Evolutionary conservation across 805 yeast genomes (phyloP), one percentile per base, ranked within the genome.

Genomic region (Kuraishia ogatae): DNA sequence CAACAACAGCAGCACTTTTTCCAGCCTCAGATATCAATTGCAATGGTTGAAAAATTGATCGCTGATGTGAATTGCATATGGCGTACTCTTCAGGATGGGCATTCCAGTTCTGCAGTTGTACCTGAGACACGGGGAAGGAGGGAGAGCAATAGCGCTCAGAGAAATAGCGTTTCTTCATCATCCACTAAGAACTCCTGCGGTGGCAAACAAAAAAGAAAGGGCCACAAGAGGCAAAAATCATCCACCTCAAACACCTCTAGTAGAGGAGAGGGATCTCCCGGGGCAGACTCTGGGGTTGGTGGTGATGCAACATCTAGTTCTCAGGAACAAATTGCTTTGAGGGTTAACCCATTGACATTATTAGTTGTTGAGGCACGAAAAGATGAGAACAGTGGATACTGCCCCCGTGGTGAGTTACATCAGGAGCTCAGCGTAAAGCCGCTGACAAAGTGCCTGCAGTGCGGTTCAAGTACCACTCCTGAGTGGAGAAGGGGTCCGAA

Each of bases 401-500:
- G 69, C 28, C 55, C 60, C 0, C 72, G 67, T 46, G 74, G 73
- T 1, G 65, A 65, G 3, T 56, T 72, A 19, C 71, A 71, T 39
- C 68, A 67, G 47, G 76, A 70, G 22, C 61, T 72, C 21, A 68
- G 75, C 51, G 54, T 64, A 15, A 66, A 62, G 53, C 63, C 65
- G 5, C 65, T 65, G 48, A 57, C 63, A 6, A 58, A 66, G 8
- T 87, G 93, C 62, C 64, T 72, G 39, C 96, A 90, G 61, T 91
- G 97, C 71, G 84, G 85, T 0, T 81, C 85, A 1, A 75, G 75
- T 28, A 82, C 81, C 51, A 86, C 96, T 0, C 94, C 94, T 0
- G 94, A 88, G 66, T 88, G 96, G 96, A 71, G 96, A 54, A 77
- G 85, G 50, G 94, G 94, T 0, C 94, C 96, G 1, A 79, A 79